Base-by-base conservation (phyloP, 2,329 filamentous ascomycete species). In the Drechslerella coelobrocha region DNA sequence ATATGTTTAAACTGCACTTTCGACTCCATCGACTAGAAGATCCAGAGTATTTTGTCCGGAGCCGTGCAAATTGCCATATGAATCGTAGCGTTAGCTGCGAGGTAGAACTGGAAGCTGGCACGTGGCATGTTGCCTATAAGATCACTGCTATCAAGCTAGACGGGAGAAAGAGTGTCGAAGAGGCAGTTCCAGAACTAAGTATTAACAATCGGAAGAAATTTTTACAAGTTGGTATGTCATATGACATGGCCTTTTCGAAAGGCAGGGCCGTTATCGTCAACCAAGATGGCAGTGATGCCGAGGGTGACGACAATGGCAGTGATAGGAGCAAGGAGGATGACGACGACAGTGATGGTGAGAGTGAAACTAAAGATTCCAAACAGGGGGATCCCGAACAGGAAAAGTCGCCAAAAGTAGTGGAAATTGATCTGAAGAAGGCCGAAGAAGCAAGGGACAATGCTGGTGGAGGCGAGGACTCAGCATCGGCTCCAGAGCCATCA, bases 21-120 rank as follows among this genome's bases (percentile, higher is more conserved):
- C 80, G 84, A 6, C 76, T 86, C 1, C 83, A 86, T 66, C 80
- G 82, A 59, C 78, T 82, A 31, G 81, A 81, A n/a, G 78, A 80
- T 1, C 81, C 81, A 1, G 81, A 75, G 34, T 75, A 75, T 34
- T 69, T 75, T 43, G 57, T 73, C 9, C 68, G 74, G 41, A 75
- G 73, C 21, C 68, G 72, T 3, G 47, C 73, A 9, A 75, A 74
- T 23, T 68, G 62, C 37, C 55, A 65, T 19, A 90, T 91, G 84
- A 86, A 82, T 21, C 86, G 91, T 5, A 90, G 88, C 0, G 88
- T 92, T 39, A 92, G 88, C 54, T 87, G 89, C 0, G 91, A 94
- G 77, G 82, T 94, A 7, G 83, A 88, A 34, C 84, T 95, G 24
- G 86, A 90, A 19, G 84, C 88, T 0, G 91, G 91, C 9, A 86